Percentiles rank a stretch among this genome's conserved stretches.
These are phyloP conservation scores for Claviceps pusilla DNA, from an alignment of 2,329 filamentous ascomycete species.

Conservation along the genomic window DNA sequence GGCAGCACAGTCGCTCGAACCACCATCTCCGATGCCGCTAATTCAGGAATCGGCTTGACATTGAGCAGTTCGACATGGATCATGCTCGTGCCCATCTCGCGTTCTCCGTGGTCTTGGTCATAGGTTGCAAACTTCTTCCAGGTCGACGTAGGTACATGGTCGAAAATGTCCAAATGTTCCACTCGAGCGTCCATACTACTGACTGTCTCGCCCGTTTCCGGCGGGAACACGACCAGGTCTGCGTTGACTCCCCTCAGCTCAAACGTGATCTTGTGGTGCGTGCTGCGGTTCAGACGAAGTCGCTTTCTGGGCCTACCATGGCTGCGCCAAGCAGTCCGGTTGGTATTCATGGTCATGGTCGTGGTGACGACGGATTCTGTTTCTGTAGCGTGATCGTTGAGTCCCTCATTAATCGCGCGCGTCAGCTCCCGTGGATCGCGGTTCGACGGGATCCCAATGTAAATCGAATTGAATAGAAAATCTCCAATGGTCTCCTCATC, in stretches of 20 bases:
- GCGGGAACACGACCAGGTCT: slow-evolving; percentile 69
- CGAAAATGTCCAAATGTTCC: slow-evolving; percentile 74
- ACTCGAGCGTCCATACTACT: slow-evolving; percentile 77
- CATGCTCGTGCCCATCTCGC: slow-evolving; percentile 80
- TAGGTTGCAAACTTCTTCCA: slow-evolving; percentile 98
- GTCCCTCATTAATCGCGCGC: slow-evolving; percentile 70
- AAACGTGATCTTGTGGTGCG: slow-evolving; percentile 87
- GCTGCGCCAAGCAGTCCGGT: slow-evolving; percentile 29
- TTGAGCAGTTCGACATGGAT: slow-evolving; percentile 77
- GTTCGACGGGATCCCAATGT: slow-evolving; percentile 81
- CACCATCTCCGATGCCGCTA: slow-evolving; percentile 81
- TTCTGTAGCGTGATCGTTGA: slow-evolving; percentile 76
- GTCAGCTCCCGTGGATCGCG: slow-evolving; percentile 71
- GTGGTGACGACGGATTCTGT: slow-evolving; percentile 79
- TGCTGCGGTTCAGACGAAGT: slow-evolving; percentile 69
- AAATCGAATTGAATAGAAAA: slow-evolving; percentile 96
- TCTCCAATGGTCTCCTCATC: slow-evolving; percentile 82
- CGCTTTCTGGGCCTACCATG: slow-evolving; percentile 35
- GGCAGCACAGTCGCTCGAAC: slow-evolving; percentile 67
- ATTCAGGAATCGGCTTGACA: slow-evolving; percentile 68
- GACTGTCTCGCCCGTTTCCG: slow-evolving; percentile 63
- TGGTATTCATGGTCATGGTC: slow-evolving; percentile 38
- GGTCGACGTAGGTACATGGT: slow-evolving; percentile 85
- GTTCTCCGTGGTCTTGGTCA: slow-evolving; percentile 70
- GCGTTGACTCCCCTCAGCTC: slow-evolving; percentile 74